Conservation (phyloP, 768 basidiomycete genomes). For the Gymnopilus dilepis region DNA sequence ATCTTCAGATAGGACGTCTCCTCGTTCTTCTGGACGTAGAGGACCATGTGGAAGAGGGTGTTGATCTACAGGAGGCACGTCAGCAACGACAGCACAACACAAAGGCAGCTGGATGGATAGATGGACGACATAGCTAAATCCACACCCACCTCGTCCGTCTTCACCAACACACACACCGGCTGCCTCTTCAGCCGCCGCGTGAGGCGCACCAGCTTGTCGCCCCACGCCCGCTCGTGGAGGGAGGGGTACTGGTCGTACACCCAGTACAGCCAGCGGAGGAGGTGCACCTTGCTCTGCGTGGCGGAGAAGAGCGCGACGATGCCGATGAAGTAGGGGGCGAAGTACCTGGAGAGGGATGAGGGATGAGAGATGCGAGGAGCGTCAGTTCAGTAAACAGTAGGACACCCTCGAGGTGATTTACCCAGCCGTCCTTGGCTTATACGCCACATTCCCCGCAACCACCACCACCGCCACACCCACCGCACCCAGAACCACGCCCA, state of each 20-base stretch:
- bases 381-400: too few species aligned
- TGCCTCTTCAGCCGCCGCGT: constrained; percentile 56
- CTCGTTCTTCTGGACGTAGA: constrained; percentile 72
- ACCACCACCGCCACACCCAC: constrained; percentile 46
- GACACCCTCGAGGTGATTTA: constrained; percentile 30
- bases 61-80: constrained; percentile 54
- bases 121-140: too few species aligned
- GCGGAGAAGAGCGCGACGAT: constrained; percentile 52
- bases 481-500: constrained; percentile 47
- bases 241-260: constrained; percentile 61
- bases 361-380: too few species aligned
- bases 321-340: constrained; percentile 62
- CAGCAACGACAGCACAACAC: background rate
- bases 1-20: constrained; percentile 73
- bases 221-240: constrained; percentile 52
- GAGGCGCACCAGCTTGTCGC: constrained; percentile 42
- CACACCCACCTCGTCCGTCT: constrained; percentile 65
- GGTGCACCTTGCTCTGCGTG: constrained; percentile 57
- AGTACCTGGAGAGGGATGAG: constrained; percentile 50
- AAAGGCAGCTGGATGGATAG: too few species aligned
- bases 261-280: constrained; percentile 65
- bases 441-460: constrained; percentile 63
- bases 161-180: constrained; percentile 64
- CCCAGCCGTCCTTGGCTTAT: constrained; percentile 62
- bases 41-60: constrained; percentile 63